These are phyloP conservation scores for Ziziphus jujuba DNA, from an alignment of 306 rosid species.

Conservation along the genomic window DNA sequence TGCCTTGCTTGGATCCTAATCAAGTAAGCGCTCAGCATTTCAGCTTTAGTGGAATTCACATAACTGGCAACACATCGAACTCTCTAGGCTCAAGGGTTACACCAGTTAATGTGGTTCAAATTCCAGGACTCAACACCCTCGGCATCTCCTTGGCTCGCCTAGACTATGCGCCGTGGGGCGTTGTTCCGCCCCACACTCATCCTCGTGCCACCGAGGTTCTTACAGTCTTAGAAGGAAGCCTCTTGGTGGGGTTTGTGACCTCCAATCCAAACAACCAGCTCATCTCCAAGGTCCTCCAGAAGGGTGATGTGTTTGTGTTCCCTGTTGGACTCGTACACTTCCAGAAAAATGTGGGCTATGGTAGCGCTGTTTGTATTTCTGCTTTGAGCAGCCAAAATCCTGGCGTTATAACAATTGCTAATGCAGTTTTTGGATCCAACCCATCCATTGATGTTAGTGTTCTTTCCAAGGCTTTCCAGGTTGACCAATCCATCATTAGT, in stretches of 20 bases:
- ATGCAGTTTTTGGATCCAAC: neutral
- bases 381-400: neutral
- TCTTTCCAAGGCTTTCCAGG: neutral
- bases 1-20: neutral
- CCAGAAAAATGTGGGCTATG: constrained; percentile 22
- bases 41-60: neutral
- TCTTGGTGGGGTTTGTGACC: neutral
- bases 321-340: constrained; percentile 21
- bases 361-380: constrained; percentile 8
- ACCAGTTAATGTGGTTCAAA: constrained; percentile 14
- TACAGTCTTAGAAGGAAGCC: neutral
- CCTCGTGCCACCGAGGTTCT: neutral
- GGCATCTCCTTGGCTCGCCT: neutral
- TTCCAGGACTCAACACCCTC: constrained; percentile 3
- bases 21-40: neutral
- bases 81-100: constrained; percentile 2
- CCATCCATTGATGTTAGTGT: neutral
- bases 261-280: constrained; percentile 20
- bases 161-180: neutral
- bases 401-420: neutral
- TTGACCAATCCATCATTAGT: neutral
- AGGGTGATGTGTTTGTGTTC: constrained; percentile 31
- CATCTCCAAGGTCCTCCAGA: constrained; percentile 26
- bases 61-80: constrained; percentile 11
- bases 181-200: neutral